Percentiles rank a stretch among this genome's conserved stretches.
phyloP scores from a whole-genome alignment of 148 eudicot genomes.

The Vaccinium vitisidaea region DNA sequence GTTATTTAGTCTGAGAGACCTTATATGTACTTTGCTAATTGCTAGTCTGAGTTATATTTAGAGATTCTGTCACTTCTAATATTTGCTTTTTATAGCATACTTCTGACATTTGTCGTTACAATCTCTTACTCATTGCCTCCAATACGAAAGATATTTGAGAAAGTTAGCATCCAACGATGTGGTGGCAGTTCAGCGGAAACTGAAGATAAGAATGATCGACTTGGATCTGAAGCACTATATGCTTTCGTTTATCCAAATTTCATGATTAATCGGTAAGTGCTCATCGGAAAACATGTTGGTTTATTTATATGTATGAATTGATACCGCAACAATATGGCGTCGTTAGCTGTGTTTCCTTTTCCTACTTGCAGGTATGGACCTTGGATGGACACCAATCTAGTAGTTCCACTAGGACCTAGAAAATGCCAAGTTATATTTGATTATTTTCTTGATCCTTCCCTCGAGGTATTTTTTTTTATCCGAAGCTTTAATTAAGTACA shows the following conservation, averaged over 20 bases:
- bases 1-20: not conserved
- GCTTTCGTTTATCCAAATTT: conserved; percentile 94
- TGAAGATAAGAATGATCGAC: conserved; percentile 49
- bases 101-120: not conserved
- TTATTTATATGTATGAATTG: not conserved
- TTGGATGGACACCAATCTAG: conserved; percentile 99
- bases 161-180: conserved; percentile 86
- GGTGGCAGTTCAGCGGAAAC: conserved; percentile 32
- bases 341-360: conserved; percentile 2
- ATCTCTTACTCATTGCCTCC: conserved; percentile 10
- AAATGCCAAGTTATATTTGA: conserved; percentile 93
- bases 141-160: conserved; percentile 61
- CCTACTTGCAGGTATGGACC: conserved; percentile 73
- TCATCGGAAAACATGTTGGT: not conserved
- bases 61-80: not conserved
- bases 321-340: not conserved
- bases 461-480: conserved; percentile 45
- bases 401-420: conserved; percentile 76
- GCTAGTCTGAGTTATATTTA: not conserved
- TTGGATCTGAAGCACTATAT: conserved; percentile 77
- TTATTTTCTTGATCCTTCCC: conserved; percentile 76
- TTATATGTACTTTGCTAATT: not conserved
- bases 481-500: not conserved
- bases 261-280: conserved; percentile 76
- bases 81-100: not conserved